phyloP scores from a whole-genome alignment of 2,329 filamentous ascomycete genomes.

The Penicillium sp. region DNA sequence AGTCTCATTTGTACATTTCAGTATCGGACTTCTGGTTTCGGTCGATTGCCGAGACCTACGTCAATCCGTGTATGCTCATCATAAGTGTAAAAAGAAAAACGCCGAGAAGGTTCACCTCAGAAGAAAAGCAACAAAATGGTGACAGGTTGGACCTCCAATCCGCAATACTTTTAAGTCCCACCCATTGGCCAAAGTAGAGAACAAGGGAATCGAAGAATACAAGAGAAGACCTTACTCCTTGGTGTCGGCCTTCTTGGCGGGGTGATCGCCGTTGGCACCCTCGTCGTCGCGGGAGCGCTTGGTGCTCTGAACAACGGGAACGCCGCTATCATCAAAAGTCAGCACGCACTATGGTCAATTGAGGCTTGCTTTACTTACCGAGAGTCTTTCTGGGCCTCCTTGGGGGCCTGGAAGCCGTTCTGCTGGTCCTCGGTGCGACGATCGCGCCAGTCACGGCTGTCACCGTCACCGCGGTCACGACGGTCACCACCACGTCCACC shows the following conservation, averaged over 20 bases:
- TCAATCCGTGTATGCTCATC: conserved; percentile 11
- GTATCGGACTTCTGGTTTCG: conserved; percentile 3
- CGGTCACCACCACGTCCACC: conserved; percentile 34
- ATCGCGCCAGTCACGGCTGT: conserved; percentile 47
- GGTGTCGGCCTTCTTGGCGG: conserved; percentile 52
- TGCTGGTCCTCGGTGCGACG: conserved; percentile 48
- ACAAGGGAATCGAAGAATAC: conserved; percentile 17
- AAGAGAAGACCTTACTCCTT: conserved; percentile 38
- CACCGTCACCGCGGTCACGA: conserved; percentile 21
- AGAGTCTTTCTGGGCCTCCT: conserved; percentile 42
- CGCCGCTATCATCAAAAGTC: conserved; percentile 36
- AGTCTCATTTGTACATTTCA: conserved; percentile 13
- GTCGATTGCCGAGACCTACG: conserved; percentile 1
- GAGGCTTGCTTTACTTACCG: conserved; percentile 34
- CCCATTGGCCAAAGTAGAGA: conserved; percentile 17
- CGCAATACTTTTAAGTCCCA: conserved; percentile 26
- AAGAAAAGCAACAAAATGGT: conserved; percentile 13
- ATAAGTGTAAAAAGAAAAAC: conserved; percentile 17
- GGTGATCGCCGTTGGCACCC: conserved; percentile 36
- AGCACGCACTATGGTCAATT: neutral
- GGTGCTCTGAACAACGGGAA: conserved; percentile 47
- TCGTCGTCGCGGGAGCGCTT: conserved; percentile 51
- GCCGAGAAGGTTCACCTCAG: conserved; percentile 20
- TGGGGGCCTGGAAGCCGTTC: conserved; percentile 39
- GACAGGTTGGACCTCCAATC: conserved; percentile 20